These are phyloP conservation scores for Hyaloperonospora arabidopsidis DNA, from an alignment of 352 stramenopile species.

Conservation along the genomic window DNA sequence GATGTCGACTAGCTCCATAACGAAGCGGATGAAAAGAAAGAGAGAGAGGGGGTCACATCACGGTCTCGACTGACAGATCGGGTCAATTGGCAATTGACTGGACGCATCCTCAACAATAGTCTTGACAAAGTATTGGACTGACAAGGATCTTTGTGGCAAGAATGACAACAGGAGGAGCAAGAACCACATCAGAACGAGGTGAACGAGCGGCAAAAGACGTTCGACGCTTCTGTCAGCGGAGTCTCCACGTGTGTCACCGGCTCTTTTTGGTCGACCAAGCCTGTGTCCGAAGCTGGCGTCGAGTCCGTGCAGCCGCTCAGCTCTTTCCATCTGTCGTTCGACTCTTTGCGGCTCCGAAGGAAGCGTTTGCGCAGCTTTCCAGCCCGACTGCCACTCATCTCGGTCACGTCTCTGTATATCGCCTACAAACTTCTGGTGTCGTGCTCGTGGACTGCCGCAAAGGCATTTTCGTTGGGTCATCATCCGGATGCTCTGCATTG, in stretches of 20 bases:
- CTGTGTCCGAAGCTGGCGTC: constrained; percentile 6
- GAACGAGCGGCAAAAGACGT: constrained; percentile 21
- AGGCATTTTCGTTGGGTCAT: constrained; percentile 31
- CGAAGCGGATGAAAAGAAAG: too few relatives aligned
- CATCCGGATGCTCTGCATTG: constrained; percentile 53
- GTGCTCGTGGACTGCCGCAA: constrained; percentile 66
- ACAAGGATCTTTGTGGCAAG: background rate
- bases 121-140: background rate
- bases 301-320: constrained; percentile 15
- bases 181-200: constrained; percentile 1
- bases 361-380: constrained; percentile 19
- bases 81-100: constrained; percentile 31
- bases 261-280: constrained; percentile 22
- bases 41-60: too few relatives aligned
- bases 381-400: constrained; percentile 49
- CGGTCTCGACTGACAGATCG: background rate
- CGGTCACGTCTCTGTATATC: constrained; percentile 58
- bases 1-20: too few relatives aligned
- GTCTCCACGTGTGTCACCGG: constrained; percentile 23
- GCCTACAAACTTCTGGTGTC: constrained; percentile 55
- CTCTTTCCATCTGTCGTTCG: constrained; percentile 19
- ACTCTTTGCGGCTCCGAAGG: constrained; percentile 22
- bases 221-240: constrained; percentile 20
- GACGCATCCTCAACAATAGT: background rate
- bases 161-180: constrained; percentile 18